phyloP scores from a whole-genome alignment of 805 yeast species.

The Phaffomyces opuntiae region DNA sequence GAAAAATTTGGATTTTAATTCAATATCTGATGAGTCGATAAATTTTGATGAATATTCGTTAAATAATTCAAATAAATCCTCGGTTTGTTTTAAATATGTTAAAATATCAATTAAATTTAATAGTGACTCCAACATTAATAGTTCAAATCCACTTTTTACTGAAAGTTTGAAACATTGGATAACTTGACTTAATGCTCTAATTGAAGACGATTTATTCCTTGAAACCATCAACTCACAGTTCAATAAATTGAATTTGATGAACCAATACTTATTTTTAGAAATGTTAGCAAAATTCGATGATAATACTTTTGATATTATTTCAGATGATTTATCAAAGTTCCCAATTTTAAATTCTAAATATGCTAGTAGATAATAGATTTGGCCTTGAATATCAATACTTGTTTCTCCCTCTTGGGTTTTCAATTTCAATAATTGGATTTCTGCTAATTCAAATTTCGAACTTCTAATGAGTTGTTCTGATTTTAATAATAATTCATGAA shows the following conservation, averaged over 20 bases:
- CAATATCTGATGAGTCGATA: slow-evolving; percentile 32
- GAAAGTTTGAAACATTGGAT: slow-evolving; percentile 45
- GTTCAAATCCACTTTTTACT: slow-evolving; percentile 36
- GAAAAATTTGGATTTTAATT: slow-evolving; percentile 33
- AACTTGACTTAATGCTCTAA: slow-evolving; percentile 43
- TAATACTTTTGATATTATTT: slow-evolving; percentile 13
- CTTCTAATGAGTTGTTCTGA: slow-evolving; percentile 25
- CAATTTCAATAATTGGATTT: slow-evolving; percentile 16
- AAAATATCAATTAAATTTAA: slow-evolving; percentile 40
- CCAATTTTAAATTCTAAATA: slow-evolving; percentile 18
- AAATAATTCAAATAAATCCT: slow-evolving; percentile 39
- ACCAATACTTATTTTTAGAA: slow-evolving; percentile 33
- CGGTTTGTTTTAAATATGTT: slow-evolving; percentile 30
- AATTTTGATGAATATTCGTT: slow-evolving; percentile 37
- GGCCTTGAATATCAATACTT: slow-evolving; percentile 26
- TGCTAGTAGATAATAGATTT: slow-evolving; percentile 20
- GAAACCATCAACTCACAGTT: slow-evolving; percentile 37
- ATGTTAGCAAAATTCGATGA: slow-evolving; percentile 9
- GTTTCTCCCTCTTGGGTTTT: slow-evolving; percentile 16
- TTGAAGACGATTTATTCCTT: slow-evolving; percentile 32
- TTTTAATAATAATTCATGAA: slow-evolving; percentile 33
- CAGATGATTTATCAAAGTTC: slow-evolving; percentile 17
- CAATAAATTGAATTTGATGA: slow-evolving; percentile 39
- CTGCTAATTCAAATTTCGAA: slow-evolving; percentile 22
- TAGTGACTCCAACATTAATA: slow-evolving; percentile 40